These are phyloP conservation scores for Marasmius sp. DNA, from an alignment of 1,284 basidiomycete species.

Conservation along the genomic window DNA sequence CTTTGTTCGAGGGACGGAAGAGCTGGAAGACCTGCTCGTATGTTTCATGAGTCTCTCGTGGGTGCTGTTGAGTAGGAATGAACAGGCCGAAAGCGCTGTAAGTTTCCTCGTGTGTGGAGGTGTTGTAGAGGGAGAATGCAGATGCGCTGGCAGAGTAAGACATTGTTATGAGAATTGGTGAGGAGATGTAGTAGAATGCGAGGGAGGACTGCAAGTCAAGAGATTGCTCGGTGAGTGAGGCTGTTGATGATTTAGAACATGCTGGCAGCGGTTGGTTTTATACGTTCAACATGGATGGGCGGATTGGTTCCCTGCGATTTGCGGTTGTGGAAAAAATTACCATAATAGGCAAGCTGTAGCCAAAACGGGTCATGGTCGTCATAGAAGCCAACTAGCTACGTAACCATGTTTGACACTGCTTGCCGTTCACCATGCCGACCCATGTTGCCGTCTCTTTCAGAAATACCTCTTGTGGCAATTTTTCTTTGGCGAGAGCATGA, in stretches of 20 bases:
- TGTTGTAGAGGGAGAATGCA: slow-evolving; percentile 19
- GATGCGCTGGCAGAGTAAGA: slow-evolving; percentile 17
- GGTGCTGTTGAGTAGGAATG: slow-evolving; percentile 13
- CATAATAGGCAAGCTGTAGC: background rate
- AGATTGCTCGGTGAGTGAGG: background rate
- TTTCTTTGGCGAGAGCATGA: background rate
- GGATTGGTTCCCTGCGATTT: background rate
- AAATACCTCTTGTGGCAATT: background rate
- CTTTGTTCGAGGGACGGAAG: slow-evolving; percentile 23
- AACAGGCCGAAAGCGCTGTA: slow-evolving; percentile 23
- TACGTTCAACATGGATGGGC: background rate
- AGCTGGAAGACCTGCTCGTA: slow-evolving; percentile 30
- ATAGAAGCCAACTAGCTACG: too few relatives aligned
- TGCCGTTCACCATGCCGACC: too few relatives aligned
- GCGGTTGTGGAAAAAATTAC: background rate
- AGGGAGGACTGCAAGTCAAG: background rate
- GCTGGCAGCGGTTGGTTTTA: background rate
- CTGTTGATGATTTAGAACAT: background rate
- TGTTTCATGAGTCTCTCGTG: slow-evolving; percentile 19
- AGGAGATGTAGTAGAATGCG: background rate
- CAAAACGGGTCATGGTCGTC: too few relatives aligned
- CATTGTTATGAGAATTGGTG: slow-evolving; percentile 12
- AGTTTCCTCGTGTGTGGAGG: slow-evolving; percentile 18
- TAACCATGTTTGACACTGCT: too few relatives aligned
- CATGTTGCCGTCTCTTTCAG: too few relatives aligned